Evolutionary conservation across 1,284 basidiomycete species (phyloP), one percentile per base, ranked within the genome.

Genomic region (Blastosporella zonata): DNA sequence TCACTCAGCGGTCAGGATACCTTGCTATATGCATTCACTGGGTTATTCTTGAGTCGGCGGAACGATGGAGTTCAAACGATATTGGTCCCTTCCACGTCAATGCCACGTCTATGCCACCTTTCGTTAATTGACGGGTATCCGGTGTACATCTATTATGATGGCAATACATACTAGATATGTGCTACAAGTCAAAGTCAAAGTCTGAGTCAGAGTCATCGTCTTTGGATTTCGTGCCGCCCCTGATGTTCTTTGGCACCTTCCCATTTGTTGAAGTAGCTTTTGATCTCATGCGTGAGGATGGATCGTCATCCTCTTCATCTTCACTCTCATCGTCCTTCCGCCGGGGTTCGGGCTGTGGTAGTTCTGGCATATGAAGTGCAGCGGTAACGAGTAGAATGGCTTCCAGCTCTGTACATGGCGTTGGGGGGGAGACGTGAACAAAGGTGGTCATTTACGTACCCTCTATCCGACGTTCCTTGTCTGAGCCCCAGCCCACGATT

Each of bases 401-500:
- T 65, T 90, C 87, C 38, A 90, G 72, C 63, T 90, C 88, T 90
- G 59, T 9, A 21, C 8, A 22, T 28, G 38, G 28, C 50, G n/a
- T 46, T 46, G 39, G 38, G 27, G 20, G 37, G 21, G 2, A 12
- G 28, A 34, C 33, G 28, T 15, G 54, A 36, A 35, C 4, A 20
- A 45, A 2, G 9, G 2, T 18, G 25, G 46, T 5, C 25, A 27
- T 17, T 10, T 47, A 81, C 82, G 51, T 59, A 93, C 94, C 94
- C 74, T 90, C 84, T n/a, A 87, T 73, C 31, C 75, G 81, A 40
- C 92, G 72, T 54, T 95, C 80, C 66, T 81, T 75, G 72, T 90
- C 75, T 58, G 87, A 74, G 58, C 89, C 81, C 92, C 89, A 85
- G 1, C 93, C 83, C 2, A 93, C 75, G 17, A 97, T 76, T 65